phyloP scores from a whole-genome alignment of 306 rosid genomes.

The Amphicarpaea edgeworthii region DNA sequence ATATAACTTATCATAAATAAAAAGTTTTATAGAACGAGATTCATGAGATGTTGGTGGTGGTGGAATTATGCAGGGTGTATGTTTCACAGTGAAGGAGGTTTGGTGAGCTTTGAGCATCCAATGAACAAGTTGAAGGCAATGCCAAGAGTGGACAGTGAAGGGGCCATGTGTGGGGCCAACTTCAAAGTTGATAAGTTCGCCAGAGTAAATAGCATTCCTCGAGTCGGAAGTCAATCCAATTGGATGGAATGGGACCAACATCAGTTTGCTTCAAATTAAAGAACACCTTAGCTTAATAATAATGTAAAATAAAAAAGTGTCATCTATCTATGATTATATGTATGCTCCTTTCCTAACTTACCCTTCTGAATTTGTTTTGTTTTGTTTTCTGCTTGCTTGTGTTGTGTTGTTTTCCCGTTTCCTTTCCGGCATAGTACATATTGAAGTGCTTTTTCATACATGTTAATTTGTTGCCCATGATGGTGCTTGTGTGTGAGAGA shows the following conservation, averaged over 20 bases:
- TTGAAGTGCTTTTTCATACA: slow-evolving; percentile 8
- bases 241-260: slow-evolving; percentile 81
- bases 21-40: too few relatives aligned
- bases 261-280: slow-evolving; percentile 26
- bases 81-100: slow-evolving; percentile 92
- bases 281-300: slow-evolving; percentile 4
- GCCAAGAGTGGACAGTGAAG: slow-evolving; percentile 96
- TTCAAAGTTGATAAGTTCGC: slow-evolving; percentile 84
- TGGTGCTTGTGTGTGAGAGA: slow-evolving; percentile 9
- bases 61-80: slow-evolving; percentile 68
- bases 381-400: slow-evolving; percentile 16
- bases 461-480: neutral
- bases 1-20: neutral
- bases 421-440: slow-evolving; percentile 25
- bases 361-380: slow-evolving; percentile 30
- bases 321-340: too few relatives aligned
- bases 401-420: slow-evolving; percentile 18
- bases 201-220: slow-evolving; percentile 88
- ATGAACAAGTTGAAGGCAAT: slow-evolving; percentile 91
- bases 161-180: slow-evolving; percentile 91
- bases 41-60: slow-evolving; percentile 17
- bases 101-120: slow-evolving; percentile 99
- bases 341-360: slow-evolving; percentile 7
- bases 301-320: slow-evolving; percentile 28
- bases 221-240: slow-evolving; percentile 81